Evolutionary conservation across 2,329 filamentous ascomycete genomes (phyloP).

Genomic region (Ophiobolus disseminans): DNA sequence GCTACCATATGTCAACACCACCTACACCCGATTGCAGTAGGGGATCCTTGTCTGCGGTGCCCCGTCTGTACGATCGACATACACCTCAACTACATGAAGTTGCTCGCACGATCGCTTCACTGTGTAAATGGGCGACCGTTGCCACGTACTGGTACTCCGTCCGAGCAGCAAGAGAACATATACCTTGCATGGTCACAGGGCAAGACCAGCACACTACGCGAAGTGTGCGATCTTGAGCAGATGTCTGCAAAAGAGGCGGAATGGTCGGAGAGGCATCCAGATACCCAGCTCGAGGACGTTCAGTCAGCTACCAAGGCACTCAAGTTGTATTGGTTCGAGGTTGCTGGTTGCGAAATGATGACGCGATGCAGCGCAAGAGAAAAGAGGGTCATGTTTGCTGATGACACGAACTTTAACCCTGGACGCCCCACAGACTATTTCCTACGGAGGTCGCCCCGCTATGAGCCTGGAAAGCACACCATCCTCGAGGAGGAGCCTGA

Average conservation of each 20-base stretch:
- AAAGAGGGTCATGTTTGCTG: slow-evolving; percentile 24
- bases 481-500: slow-evolving; percentile 6
- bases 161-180: slow-evolving; percentile 29
- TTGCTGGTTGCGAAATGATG: slow-evolving; percentile 4
- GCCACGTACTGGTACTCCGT: slow-evolving; percentile 24
- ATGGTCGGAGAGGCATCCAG: slow-evolving; percentile 25
- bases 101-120: slow-evolving; percentile 29
- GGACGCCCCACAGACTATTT: slow-evolving; percentile 35
- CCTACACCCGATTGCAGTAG: slow-evolving; percentile 27
- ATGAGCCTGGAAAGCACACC: slow-evolving; percentile 37
- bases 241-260: slow-evolving; percentile 25
- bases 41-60: slow-evolving; percentile 25
- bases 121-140: slow-evolving; percentile 29
- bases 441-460: slow-evolving; percentile 34
- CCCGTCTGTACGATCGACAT: slow-evolving; percentile 37
- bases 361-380: slow-evolving; percentile 9
- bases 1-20: slow-evolving; percentile 31
- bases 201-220: slow-evolving; percentile 30
- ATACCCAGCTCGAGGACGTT: slow-evolving; percentile 12
- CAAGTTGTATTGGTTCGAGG: slow-evolving; percentile 34
- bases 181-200: slow-evolving; percentile 33
- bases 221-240: slow-evolving; percentile 28
- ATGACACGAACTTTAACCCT: slow-evolving; percentile 28
- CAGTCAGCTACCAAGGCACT: slow-evolving; percentile 35
- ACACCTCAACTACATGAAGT: slow-evolving; percentile 33